These are phyloP conservation scores for Huntiella savannae DNA, from an alignment of 2,329 filamentous ascomycete species.

Conservation along the genomic window DNA sequence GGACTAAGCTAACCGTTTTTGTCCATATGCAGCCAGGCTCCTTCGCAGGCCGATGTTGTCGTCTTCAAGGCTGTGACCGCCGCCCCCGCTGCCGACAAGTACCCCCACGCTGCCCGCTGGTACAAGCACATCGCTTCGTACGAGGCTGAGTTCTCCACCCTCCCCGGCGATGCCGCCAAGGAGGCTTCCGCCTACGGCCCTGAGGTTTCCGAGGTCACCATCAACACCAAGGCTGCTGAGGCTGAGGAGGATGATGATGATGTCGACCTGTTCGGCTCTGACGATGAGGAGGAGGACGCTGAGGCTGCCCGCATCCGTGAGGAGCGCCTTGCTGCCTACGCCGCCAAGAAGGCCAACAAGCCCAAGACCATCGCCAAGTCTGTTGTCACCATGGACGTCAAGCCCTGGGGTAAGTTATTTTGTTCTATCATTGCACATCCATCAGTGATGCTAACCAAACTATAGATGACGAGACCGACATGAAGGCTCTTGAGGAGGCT, in stretches of 20 bases:
- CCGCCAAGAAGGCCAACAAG: conserved; percentile 92
- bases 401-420: conserved; percentile 85
- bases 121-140: conserved; percentile 96
- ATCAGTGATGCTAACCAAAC: conserved; percentile 14
- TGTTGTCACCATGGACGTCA: conserved; percentile 85
- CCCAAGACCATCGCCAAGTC: conserved; percentile 88
- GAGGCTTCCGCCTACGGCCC: conserved; percentile 82
- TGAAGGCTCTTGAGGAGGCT: conserved; percentile 59
- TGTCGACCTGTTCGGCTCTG: conserved; percentile 81
- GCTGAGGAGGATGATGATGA: conserved; percentile 44
- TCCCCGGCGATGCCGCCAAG: conserved; percentile 81
- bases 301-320: conserved; percentile 72
- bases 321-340: conserved; percentile 82
- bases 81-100: conserved; percentile 64
- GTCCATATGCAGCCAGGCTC: conserved; percentile 27
- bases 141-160: conserved; percentile 77
- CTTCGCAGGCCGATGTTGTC: conserved; percentile 90
- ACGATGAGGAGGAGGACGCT: conserved; percentile 84
- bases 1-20: conserved; percentile 8
- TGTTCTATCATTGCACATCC: background rate
- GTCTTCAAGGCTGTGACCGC: conserved; percentile 75
- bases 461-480: conserved; percentile 79
- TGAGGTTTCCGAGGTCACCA: conserved; percentile 53
- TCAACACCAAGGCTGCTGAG: conserved; percentile 74
- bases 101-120: conserved; percentile 88